Conservation (phyloP, 2,329 filamentous ascomycete species). For the Claviceps purpurea region DNA sequence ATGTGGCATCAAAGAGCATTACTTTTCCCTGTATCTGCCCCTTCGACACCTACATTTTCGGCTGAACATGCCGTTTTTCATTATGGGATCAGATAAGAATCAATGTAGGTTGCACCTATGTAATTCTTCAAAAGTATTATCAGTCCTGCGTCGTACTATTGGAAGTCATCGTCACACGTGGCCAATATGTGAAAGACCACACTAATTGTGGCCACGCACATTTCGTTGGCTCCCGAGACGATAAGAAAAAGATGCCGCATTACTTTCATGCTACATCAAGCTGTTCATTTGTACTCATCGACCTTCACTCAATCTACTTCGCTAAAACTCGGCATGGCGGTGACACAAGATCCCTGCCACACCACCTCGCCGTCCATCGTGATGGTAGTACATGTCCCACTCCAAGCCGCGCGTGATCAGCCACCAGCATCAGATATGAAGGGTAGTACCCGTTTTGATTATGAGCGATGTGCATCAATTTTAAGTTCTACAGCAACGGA, state of each 20-base stretch:
- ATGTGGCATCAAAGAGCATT: neutral
- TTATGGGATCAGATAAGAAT: no score
- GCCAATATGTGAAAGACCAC: neutral
- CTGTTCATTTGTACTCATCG: neutral
- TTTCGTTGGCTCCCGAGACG: neutral
- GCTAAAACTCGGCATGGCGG: slow-evolving; percentile 5
- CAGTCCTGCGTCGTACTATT: neutral
- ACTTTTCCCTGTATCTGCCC: neutral
- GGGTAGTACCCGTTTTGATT: slow-evolving; percentile 38
- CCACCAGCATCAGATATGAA: slow-evolving; percentile 50
- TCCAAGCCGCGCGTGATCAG: slow-evolving; percentile 40
- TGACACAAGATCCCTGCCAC: slow-evolving; percentile 11
- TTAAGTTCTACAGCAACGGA: neutral
- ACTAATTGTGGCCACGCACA: neutral
- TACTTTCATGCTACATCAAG: neutral
- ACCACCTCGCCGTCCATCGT: slow-evolving; percentile 7
- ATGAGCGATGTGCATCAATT: slow-evolving; percentile 39
- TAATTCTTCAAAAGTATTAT: neutral
- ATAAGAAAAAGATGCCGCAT: neutral
- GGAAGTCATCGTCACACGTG: no score
- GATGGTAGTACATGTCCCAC: slow-evolving; percentile 46
- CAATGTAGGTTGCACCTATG: neutral
- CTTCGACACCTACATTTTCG: neutral
- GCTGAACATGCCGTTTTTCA: neutral
- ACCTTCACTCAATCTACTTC: neutral